Evolutionary conservation across 495 filamentous ascomycete genomes (phyloP).

Genomic region (Neohortaea acidophila): DNA sequence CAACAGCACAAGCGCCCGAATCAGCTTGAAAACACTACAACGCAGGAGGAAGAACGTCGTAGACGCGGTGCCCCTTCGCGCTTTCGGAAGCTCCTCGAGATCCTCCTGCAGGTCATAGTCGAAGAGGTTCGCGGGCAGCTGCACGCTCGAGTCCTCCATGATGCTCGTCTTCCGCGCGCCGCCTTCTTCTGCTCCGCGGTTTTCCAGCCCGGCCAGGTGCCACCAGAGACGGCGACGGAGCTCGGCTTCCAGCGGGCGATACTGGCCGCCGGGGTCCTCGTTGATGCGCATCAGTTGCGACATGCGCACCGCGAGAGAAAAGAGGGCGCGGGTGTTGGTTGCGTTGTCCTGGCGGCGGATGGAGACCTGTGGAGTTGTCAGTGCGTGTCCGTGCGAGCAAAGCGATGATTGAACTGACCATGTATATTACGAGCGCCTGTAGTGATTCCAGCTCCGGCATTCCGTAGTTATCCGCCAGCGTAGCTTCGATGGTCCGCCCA

Average conservation of each 20-base stretch:
- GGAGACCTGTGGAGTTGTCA: not conserved
- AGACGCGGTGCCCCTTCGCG: conserved; percentile 1
- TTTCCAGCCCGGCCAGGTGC: conserved; percentile 8
- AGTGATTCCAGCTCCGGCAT: conserved; percentile 6
- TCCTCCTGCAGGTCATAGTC: conserved; percentile 4
- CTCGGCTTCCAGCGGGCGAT: conserved; percentile 5
- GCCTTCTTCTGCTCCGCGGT: conserved; percentile 6
- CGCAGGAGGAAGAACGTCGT: conserved; percentile 3
- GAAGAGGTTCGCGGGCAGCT: conserved; percentile 4
- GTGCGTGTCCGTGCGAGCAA: not conserved
- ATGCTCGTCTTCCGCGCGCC: conserved; percentile 4
- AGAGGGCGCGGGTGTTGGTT: conserved; percentile 1
- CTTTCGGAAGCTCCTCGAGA: not conserved
- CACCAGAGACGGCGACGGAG: conserved; percentile 9
- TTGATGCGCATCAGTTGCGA: conserved; percentile 7
- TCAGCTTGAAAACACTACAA: not conserved
- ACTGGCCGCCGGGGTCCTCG: conserved; percentile 4
- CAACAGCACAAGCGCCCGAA: not conserved
- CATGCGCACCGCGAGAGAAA: conserved; percentile 6
- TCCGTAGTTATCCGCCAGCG: conserved; percentile 2
- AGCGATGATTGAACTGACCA: too few relatives aligned
- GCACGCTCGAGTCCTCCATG: conserved; percentile 4
- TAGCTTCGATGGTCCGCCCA: conserved; percentile 3
- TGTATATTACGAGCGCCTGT: conserved; percentile 12
- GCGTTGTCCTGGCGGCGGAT: conserved; percentile 7